These are phyloP conservation scores for Rhizodiscina lignyota DNA, from an alignment of 495 filamentous ascomycete species.

Conservation along the genomic window DNA sequence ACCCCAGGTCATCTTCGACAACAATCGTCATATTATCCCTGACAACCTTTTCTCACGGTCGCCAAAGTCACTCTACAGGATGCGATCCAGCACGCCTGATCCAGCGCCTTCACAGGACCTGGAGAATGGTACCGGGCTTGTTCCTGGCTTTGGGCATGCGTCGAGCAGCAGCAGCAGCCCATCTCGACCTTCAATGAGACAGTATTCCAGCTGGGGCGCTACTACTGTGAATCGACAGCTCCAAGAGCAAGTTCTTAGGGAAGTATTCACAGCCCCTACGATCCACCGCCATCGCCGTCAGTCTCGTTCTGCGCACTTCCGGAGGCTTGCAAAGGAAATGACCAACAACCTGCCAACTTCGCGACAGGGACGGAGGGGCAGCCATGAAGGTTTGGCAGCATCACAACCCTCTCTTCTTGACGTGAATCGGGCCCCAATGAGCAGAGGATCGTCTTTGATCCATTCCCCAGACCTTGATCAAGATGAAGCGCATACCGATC, in stretches of 20 bases:
- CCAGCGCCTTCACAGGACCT: too few species aligned
- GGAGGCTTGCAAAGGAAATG: too few species aligned
- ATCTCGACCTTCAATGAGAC: constrained; percentile 22
- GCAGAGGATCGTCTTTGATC: too few species aligned
- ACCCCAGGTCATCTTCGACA: constrained; percentile 85
- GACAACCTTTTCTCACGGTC: constrained; percentile 46
- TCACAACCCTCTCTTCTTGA: too few species aligned
- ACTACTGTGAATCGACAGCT: constrained; percentile 81
- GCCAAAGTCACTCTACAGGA: background rate
- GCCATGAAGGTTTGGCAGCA: too few species aligned
- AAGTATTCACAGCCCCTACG: constrained; percentile 77
- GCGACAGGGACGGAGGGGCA: too few species aligned
- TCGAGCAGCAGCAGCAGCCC: constrained; percentile 4
- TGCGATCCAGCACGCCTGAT: background rate
- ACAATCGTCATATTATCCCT: constrained; percentile 91
- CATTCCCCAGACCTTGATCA: too few species aligned
- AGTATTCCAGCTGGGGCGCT: constrained; percentile 72
- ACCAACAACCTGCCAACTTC: too few species aligned
- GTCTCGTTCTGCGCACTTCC: too few species aligned
- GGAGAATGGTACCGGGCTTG: background rate
- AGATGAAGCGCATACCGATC: too few species aligned
- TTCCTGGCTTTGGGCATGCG: too few species aligned
- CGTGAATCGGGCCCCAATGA: too few species aligned
- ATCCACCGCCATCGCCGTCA: constrained; percentile 51
- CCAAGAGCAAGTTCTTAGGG: constrained; percentile 81